These are phyloP conservation scores for Lecanicillium sp. DNA, from an alignment of 2,329 filamentous ascomycete genomes.

Conservation along the genomic window DNA sequence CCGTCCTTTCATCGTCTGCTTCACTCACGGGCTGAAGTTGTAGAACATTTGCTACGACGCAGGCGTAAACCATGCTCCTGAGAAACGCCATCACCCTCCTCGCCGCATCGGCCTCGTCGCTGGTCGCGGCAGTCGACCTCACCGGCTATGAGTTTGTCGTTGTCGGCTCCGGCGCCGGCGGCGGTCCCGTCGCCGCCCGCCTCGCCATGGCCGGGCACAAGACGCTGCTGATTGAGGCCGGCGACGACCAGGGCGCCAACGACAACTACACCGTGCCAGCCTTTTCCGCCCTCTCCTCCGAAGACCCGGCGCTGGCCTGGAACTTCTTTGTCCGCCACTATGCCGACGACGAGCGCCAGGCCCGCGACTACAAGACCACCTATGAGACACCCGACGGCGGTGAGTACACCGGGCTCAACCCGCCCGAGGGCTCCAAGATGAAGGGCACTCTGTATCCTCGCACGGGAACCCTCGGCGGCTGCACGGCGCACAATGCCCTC, in stretches of 20 bases:
- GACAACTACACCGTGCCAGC: slow-evolving; percentile 47
- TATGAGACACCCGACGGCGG: slow-evolving; percentile 43
- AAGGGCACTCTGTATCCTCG: slow-evolving; percentile 52
- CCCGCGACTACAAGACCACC: slow-evolving; percentile 50
- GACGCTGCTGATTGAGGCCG: slow-evolving; percentile 54
- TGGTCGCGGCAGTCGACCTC: slow-evolving; percentile 14
- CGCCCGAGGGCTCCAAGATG: slow-evolving; percentile 41
- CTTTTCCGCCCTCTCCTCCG: slow-evolving; percentile 43
- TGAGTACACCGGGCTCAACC: slow-evolving; percentile 44
- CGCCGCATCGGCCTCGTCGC: slow-evolving; percentile 11
- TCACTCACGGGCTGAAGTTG: too few species aligned
- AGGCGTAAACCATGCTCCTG: slow-evolving; percentile 1
- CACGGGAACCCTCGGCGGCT: slow-evolving; percentile 48
- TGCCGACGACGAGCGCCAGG: slow-evolving; percentile 41
- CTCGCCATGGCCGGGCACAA: slow-evolving; percentile 53
- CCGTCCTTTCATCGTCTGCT: too few species aligned
- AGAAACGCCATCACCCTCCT: slow-evolving; percentile 11
- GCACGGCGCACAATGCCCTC: slow-evolving; percentile 47
- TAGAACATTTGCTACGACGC: too few species aligned
- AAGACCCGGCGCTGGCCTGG: slow-evolving; percentile 50
- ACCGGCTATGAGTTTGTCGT: slow-evolving; percentile 53
- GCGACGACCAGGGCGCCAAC: slow-evolving; percentile 44
- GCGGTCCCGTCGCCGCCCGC: slow-evolving; percentile 49
- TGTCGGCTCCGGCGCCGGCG: slow-evolving; percentile 53
- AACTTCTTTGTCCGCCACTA: slow-evolving; percentile 60